phyloP scores from a whole-genome alignment of 352 stramenopile species.

The Peronospora tabacina region DNA sequence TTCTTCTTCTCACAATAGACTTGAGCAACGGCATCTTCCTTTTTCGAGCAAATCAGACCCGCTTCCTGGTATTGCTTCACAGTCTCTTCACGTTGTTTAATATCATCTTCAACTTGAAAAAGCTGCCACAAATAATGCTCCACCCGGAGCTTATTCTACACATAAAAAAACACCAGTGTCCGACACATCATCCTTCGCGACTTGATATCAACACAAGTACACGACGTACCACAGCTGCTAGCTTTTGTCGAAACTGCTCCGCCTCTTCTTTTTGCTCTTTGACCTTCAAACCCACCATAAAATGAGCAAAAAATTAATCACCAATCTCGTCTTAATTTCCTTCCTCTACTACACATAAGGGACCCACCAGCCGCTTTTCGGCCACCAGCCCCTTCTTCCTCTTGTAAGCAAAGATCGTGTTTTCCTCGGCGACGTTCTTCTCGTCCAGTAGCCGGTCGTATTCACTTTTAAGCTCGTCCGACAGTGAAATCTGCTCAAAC shows the following conservation, averaged over 20 bases:
- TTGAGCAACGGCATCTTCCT: conserved; percentile 39
- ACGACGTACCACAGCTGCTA: conserved; percentile 47
- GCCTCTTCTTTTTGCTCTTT: conserved; percentile 94
- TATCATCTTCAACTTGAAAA: conserved; percentile 90
- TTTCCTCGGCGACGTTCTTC: conserved; percentile 91
- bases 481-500: conserved; percentile 95
- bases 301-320: neutral
- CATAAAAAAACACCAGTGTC: neutral
- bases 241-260: conserved; percentile 72
- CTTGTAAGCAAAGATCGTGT: conserved; percentile 92
- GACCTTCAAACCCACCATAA: conserved; percentile 31
- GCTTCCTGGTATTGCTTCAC: conserved; percentile 50
- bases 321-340: neutral
- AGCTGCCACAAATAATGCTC: conserved; percentile 96
- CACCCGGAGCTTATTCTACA: conserved; percentile 62
- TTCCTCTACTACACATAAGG: neutral
- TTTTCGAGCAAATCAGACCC: conserved; percentile 30
- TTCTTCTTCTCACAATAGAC: conserved; percentile 73
- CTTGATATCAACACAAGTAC: too few relatives aligned
- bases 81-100: conserved; percentile 73
- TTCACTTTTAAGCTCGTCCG: conserved; percentile 69
- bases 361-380: conserved; percentile 78
- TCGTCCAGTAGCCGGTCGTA: conserved; percentile 78
- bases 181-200: too few relatives aligned
- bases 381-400: conserved; percentile 93